phyloP scores from a whole-genome alignment of 352 stramenopile genomes.

The Globisporangium carolinianum region DNA sequence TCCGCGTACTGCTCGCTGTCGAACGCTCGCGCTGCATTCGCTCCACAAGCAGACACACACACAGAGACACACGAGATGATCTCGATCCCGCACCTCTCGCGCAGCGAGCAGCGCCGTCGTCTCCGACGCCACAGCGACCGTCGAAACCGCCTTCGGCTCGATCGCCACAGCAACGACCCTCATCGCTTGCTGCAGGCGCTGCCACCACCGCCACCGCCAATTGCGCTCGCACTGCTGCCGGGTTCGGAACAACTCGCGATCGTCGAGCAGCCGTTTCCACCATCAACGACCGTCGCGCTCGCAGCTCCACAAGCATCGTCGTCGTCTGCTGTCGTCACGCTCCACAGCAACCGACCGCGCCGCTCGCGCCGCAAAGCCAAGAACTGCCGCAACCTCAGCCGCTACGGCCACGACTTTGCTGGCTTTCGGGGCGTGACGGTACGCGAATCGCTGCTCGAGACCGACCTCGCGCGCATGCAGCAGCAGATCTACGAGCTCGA shows the following conservation, averaged over 20 bases:
- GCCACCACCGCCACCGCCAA: not conserved
- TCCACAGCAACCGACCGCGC: not conserved
- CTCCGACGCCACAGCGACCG: not conserved
- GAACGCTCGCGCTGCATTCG: not conserved
- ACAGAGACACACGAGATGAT: conserved; percentile 8
- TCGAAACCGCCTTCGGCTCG: not conserved
- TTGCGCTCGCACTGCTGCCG: conserved; percentile 8
- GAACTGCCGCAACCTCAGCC: conserved; percentile 35
- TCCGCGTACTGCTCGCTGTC: conserved; percentile 2
- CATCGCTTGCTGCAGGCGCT: not conserved
- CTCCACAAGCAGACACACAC: not conserved
- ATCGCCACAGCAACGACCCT: not conserved
- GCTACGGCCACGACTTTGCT: conserved; percentile 19
- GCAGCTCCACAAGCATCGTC: not conserved
- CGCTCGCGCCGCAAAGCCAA: conserved; percentile 23
- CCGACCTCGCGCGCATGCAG: conserved; percentile 25
- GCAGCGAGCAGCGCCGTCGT: conserved; percentile 5
- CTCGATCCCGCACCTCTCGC: conserved; percentile 24
- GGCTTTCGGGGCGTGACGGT: conserved; percentile 26
- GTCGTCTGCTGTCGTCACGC: not conserved
- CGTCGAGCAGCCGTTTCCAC: conserved; percentile 3
- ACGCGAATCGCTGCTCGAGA: conserved; percentile 21
- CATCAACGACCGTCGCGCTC: not conserved
- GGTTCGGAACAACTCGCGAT: conserved; percentile 11
- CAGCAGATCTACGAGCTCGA: conserved; percentile 40